Conservation (phyloP, 2,329 filamentous ascomycete species). For the Penicillium sclerotigenum region DNA sequence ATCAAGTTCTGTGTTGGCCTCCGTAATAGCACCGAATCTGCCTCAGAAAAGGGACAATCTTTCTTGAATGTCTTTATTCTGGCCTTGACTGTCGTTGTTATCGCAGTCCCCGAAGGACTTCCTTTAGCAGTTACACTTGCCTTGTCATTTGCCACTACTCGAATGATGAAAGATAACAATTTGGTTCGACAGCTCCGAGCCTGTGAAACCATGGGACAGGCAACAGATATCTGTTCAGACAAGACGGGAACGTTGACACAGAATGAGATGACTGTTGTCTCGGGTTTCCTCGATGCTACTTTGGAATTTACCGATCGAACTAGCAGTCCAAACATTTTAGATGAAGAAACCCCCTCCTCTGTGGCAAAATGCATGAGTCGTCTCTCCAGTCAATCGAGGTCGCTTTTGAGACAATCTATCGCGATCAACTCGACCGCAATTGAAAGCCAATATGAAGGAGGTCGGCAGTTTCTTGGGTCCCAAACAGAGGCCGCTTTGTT, state of each 20-base stretch:
- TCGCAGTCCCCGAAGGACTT: conserved; percentile 71
- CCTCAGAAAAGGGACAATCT: conserved; percentile 43
- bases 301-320: conserved; percentile 8
- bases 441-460: conserved; percentile 64
- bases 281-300: conserved; percentile 58
- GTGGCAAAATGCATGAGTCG: not conserved
- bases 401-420: conserved; percentile 34
- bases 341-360: not conserved
- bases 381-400: not conserved
- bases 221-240: conserved; percentile 73
- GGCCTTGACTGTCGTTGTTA: conserved; percentile 69
- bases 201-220: conserved; percentile 76
- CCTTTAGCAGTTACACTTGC: conserved; percentile 71
- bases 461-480: conserved; percentile 64
- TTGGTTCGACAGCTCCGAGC: conserved; percentile 69
- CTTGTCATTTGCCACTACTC: conserved; percentile 69
- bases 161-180: conserved; percentile 73
- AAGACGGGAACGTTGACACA: conserved; percentile 72
- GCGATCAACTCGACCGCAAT: conserved; percentile 63
- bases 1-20: conserved; percentile 76
- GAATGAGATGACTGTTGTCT: conserved; percentile 71
- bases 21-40: conserved; percentile 62
- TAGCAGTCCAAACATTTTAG: no score
- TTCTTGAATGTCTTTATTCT: conserved; percentile 73
- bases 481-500: conserved; percentile 72